Base-by-base conservation (phyloP, 1,284 basidiomycete genomes). In the Papiliotrema laurentii region DNA sequence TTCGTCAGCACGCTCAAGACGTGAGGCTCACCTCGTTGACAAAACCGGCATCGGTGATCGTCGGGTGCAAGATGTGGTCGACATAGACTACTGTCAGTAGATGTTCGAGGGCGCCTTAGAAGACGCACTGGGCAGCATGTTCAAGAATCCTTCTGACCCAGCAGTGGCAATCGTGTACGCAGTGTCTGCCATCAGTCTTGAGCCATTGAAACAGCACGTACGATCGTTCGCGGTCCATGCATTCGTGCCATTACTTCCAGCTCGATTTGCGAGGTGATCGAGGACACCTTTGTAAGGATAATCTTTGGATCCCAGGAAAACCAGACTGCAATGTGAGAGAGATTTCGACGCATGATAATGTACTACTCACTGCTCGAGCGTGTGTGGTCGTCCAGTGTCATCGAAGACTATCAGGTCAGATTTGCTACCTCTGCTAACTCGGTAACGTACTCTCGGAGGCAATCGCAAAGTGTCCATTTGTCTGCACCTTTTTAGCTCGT, bases 101-200 rank as follows among this genome's bases (percentile, higher is more conserved):
- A 19, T 14, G 13, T 26, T 13, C 18, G 34, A 5, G 22, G n/a
- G 50, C 10, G 27, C 25, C 11, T 11, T 46, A 31, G 14, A 25
- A n/a, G n/a, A 51, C 63, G 33, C 39, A 71, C 69, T 61, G 3
- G 94, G 94, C 19, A 98, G 78, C 53, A 98, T 82, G 62, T 93
- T 87, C 35, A 98, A 77, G 70, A 99, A 97, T 2, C 96, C 96
- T 65, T 96, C 89, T 52, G 87, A 85, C 51, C 96, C 96, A 16
- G 96, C 96, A 2, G 94, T 98, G n/a, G 89, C 88, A 55, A 96
- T 86, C 1, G 94, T 98, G 72, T 97, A 99, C 7, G 89, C 90
- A 19, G 92, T 94, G 68, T 87, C 87, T 43, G 86, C 87, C 30
- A 22, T 14, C 19, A 41, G 34, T n/a, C n/a, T n/a, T n/a, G n/a